A percentile compares a stretch with the other conserved stretches of the same genome.
phyloP scores from a whole-genome alignment of 2,329 filamentous ascomycete genomes.

The Colletotrichum tofieldiae region DNA sequence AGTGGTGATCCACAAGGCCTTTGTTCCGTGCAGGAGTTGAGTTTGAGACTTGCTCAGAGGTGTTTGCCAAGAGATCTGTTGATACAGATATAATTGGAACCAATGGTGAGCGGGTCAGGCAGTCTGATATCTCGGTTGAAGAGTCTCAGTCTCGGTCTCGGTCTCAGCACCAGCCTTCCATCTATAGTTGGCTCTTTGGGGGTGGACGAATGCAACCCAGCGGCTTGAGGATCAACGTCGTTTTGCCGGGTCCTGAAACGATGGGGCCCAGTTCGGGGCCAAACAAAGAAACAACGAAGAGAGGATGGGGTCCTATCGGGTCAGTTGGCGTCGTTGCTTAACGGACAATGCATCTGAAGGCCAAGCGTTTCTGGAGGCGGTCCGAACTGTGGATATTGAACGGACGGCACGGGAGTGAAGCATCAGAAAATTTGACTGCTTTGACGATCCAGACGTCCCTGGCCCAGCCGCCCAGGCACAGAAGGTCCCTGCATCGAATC shows the following conservation, averaged over 20 bases:
- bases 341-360: constrained; percentile 19
- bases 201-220: constrained; percentile 33
- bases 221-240: constrained; percentile 33
- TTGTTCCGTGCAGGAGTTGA: constrained; percentile 11
- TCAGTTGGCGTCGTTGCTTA: constrained; percentile 25
- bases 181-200: constrained; percentile 17
- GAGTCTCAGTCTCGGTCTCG: constrained; percentile 32
- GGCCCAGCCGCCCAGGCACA: constrained; percentile 4
- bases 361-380: constrained; percentile 32
- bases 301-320: constrained; percentile 18
- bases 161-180: constrained; percentile 32
- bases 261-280: constrained; percentile 15
- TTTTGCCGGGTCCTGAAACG: constrained; percentile 30
- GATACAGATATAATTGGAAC: constrained; percentile 38
- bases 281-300: constrained; percentile 38
- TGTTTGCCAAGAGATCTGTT: constrained; percentile 30
- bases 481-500: constrained; percentile 37
- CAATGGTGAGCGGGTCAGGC: constrained; percentile 12
- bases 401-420: constrained; percentile 26
- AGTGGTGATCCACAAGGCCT: constrained; percentile 1
- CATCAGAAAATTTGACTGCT: constrained; percentile 41
- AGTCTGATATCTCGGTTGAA: constrained; percentile 18
- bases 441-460: constrained; percentile 29
- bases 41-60: constrained; percentile 22
- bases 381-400: constrained; percentile 29